Base-by-base conservation (phyloP, 2,329 filamentous ascomycete species). In the Cordyceps javanica region DNA sequence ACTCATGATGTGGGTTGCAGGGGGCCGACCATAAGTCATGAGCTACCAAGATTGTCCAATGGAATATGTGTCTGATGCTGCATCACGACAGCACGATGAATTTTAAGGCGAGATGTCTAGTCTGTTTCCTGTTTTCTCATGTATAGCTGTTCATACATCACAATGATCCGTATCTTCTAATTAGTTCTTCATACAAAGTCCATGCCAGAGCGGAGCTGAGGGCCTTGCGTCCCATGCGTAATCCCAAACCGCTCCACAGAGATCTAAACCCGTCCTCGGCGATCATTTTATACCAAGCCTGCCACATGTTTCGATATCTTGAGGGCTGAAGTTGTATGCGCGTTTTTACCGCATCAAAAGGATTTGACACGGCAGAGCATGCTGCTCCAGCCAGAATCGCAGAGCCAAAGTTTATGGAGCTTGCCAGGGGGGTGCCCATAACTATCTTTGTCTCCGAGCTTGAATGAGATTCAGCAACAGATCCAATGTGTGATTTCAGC, bases 281-380 rank as follows among this genome's bases (percentile, higher is more conserved):
- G 4, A 97, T 70, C 88, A 99, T 96, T 68, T 85, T 80, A 66
- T 78, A 82, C 41, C 82, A 85, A 0, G 92, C 91, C 61, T 89
- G 85, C 63, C 89, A 72, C 81, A 93, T 90, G 67, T 97, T 97
- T 34, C 81, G 79, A 68, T 97, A 99, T 58, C 83, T 81, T 7
- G 78, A 78, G 3, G 94, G 94, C 76, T 95, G 90, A 34, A 99
- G 79, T 74, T 99, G 94, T 64, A 99, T 85, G 51, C 94, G 79
- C 23, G 94, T 99, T 77, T 99, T 99, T 71, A 97, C 86, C 1
- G 91, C 91, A 72, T 99, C 94, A 67, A 97, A 97, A 0, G 94
- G 94, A 70, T 99, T 99, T 9, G 94, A 97, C 38, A 97, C 80
- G 4, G 88, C 87, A 1, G 92, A 97, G 57, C 91, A 95, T 30